These are phyloP conservation scores for Euclidium syriacum DNA, from an alignment of 345 rosid species.

Conservation along the genomic window DNA sequence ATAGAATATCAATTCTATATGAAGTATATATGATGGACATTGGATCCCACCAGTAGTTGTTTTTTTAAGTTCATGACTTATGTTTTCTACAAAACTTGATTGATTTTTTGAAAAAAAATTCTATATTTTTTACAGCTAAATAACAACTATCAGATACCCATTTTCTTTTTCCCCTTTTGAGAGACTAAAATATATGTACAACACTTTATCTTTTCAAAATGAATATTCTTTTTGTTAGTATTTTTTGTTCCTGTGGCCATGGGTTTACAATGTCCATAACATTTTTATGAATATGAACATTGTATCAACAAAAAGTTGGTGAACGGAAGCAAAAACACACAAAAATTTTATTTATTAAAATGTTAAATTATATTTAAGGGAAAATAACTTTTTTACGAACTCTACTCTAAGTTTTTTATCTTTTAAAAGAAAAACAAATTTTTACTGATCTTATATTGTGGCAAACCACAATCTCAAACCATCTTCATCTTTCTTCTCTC, in stretches of 20 bases:
- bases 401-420: no score
- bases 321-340: no score
- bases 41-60: slow-evolving; percentile 31
- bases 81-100: slow-evolving; percentile 25
- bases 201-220: background rate
- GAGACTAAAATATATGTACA: background rate
- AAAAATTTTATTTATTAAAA: no score
- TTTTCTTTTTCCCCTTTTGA: background rate
- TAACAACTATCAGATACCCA: slow-evolving; percentile 2
- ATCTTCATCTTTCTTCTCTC: no score
- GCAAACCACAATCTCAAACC: no score
- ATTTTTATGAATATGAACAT: background rate
- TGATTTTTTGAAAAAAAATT: slow-evolving; percentile 7
- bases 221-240: background rate
- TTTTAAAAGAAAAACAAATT: no score
- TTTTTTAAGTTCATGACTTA: background rate
- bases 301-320: no score
- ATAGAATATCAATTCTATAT: slow-evolving; percentile 31
- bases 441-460: no score
- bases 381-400: no score
- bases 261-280: background rate
- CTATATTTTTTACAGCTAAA: slow-evolving; percentile 5
- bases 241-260: slow-evolving; percentile 4
- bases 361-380: no score
- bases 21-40: slow-evolving; percentile 20